phyloP scores from a whole-genome alignment of 495 filamentous ascomycete species.

The Staphylotrichum tortipilum region DNA sequence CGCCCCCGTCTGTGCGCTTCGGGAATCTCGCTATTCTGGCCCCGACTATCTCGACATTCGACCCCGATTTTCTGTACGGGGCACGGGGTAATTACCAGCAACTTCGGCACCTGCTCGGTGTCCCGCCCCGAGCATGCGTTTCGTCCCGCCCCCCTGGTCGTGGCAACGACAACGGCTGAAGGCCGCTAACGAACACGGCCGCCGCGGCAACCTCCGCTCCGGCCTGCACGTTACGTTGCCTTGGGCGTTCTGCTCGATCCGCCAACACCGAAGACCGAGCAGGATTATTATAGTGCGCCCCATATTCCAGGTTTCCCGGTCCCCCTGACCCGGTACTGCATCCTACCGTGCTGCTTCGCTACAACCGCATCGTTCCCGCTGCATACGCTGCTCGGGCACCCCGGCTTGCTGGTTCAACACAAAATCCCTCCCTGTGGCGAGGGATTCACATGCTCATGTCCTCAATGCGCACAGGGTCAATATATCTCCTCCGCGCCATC shows the following conservation, averaged over 20 bases:
- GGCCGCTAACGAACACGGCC: not conserved
- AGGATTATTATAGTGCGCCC: not conserved
- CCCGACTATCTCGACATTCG: not conserved
- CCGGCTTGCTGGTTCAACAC: not conserved
- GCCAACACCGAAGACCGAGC: not conserved
- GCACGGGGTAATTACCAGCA: not conserved
- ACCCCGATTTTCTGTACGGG: not conserved
- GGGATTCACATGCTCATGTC: not conserved
- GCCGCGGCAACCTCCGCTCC: not conserved
- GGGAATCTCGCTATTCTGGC: not conserved
- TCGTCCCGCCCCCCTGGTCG: not conserved
- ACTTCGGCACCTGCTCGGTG: not conserved
- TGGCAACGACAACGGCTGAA: not conserved
- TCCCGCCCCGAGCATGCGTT: not conserved
- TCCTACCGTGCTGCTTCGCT: not conserved
- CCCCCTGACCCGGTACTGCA: not conserved
- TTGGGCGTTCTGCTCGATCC: not conserved
- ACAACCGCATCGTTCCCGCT: not conserved
- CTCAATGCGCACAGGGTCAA: not conserved
- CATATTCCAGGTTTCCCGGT: not conserved
- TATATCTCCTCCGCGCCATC: not conserved
- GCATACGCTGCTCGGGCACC: not conserved
- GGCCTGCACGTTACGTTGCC: not conserved
- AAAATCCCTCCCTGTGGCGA: not conserved
- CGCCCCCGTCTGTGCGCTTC: not conserved